Conservation (phyloP, 2,329 filamentous ascomycete genomes). For the Periconia sp. region DNA sequence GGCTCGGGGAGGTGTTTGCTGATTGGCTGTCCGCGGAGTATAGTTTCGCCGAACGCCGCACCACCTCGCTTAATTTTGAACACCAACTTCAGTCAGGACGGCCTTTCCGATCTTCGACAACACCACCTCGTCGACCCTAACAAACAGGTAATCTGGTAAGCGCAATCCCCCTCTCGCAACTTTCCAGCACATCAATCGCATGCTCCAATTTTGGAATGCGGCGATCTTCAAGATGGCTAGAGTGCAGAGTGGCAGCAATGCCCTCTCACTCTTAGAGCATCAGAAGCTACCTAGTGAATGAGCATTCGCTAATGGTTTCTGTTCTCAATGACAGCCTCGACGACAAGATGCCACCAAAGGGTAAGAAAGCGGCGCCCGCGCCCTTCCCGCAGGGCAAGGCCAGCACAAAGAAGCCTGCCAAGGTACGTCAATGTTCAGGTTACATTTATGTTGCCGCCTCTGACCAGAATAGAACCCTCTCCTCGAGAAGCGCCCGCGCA, state of each 20-base stretch:
- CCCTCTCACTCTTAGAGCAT: slow-evolving; percentile 47
- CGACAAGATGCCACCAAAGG: slow-evolving; percentile 71
- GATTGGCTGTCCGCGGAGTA: slow-evolving; percentile 21
- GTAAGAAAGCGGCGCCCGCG: slow-evolving; percentile 97
- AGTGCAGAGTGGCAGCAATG: slow-evolving; percentile 45
- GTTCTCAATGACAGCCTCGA: slow-evolving; percentile 99
- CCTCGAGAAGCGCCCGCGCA: slow-evolving; percentile 95
- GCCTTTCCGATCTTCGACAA: slow-evolving; percentile 34
- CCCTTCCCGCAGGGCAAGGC: slow-evolving; percentile 74
- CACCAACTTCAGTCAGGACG: no score
- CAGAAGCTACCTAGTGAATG: slow-evolving; percentile 69
- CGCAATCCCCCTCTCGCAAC: slow-evolving; percentile 36
- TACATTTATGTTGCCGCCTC: slow-evolving; percentile 24
- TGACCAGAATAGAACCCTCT: slow-evolving; percentile 81
- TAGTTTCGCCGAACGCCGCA: slow-evolving; percentile 11
- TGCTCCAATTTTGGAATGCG: slow-evolving; percentile 36
- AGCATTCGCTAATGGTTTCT: slow-evolving; percentile 91
- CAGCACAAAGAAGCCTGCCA: slow-evolving; percentile 88
- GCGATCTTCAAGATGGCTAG: slow-evolving; percentile 46
- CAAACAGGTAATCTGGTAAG: slow-evolving; percentile 40
- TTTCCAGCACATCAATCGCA: slow-evolving; percentile 41
- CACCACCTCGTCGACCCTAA: slow-evolving; percentile 40
- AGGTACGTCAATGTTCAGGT: slow-evolving; percentile 69
- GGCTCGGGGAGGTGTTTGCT: no score
- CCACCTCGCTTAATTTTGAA: no score